Conservation (phyloP, 2,329 filamentous ascomycete species). For the Byssothecium circinans region DNA sequence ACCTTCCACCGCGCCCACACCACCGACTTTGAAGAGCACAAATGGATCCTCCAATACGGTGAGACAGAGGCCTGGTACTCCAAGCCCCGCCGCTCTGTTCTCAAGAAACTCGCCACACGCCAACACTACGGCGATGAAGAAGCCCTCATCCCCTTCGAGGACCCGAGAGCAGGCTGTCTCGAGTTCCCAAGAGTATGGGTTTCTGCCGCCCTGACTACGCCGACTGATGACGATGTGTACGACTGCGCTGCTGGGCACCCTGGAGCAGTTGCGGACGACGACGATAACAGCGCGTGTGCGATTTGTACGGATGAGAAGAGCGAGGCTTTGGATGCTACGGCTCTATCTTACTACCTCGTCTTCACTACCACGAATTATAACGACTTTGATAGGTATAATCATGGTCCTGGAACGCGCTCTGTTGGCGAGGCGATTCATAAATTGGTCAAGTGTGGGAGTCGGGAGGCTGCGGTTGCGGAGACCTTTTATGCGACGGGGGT, state of each 20-base stretch:
- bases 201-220: conserved; percentile 31
- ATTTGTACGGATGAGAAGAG: conserved; percentile 32
- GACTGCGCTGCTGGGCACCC: conserved; percentile 25
- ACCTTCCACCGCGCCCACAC: conserved; percentile 22
- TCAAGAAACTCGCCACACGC: conserved; percentile 13
- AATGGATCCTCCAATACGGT: conserved; percentile 33
- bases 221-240: conserved; percentile 31
- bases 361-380: conserved; percentile 23
- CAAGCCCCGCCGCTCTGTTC: conserved; percentile 21
- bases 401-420: conserved; percentile 5
- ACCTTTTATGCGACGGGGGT: conserved; percentile 32
- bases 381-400: conserved; percentile 10
- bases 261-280: conserved; percentile 1
- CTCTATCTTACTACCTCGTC: conserved; percentile 31
- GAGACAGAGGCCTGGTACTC: conserved; percentile 34
- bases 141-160: conserved; percentile 15
- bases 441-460: conserved; percentile 34
- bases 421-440: conserved; percentile 33
- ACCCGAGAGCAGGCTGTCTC: conserved; percentile 21
- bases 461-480: conserved; percentile 34
- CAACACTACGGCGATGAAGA: conserved; percentile 11
- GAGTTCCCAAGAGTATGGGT: conserved; percentile 34
- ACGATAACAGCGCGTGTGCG: conserved; percentile 21
- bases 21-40: conserved; percentile 31
- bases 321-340: conserved; percentile 23